These are phyloP conservation scores for Suillus cothurnatus DNA, from an alignment of 768 basidiomycete species.

Conservation along the genomic window DNA sequence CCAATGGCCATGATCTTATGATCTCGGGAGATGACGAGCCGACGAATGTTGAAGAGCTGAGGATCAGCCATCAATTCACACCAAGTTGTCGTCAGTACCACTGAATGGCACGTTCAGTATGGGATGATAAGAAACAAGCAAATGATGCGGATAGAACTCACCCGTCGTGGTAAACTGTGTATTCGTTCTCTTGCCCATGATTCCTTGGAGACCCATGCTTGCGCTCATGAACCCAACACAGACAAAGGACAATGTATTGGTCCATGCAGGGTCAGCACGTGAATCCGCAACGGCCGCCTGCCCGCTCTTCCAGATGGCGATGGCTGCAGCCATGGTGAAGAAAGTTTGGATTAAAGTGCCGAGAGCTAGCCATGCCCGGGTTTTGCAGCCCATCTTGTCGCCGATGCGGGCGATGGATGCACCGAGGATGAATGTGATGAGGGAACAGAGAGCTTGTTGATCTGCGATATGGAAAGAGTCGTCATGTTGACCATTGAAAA, in stretches of 20 bases:
- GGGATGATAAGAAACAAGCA: background rate
- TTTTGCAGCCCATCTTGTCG: slow-evolving; percentile 67
- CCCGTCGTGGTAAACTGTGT: slow-evolving; percentile 76
- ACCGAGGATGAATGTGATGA: slow-evolving; percentile 70
- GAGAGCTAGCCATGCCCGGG: slow-evolving; percentile 68
- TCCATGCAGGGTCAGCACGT: slow-evolving; percentile 68
- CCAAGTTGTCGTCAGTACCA: slow-evolving; percentile 85
- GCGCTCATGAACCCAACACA: slow-evolving; percentile 79
- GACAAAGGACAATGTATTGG: slow-evolving; percentile 60
- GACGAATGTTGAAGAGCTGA: slow-evolving; percentile 56
- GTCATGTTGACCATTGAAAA: slow-evolving; percentile 59
- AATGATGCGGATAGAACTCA: slow-evolving; percentile 34
- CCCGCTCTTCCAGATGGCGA: slow-evolving; percentile 69
- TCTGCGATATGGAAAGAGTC: slow-evolving; percentile 71
- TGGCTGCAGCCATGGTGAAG: slow-evolving; percentile 70
- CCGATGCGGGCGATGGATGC: slow-evolving; percentile 74
- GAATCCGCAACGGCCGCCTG: slow-evolving; percentile 52
- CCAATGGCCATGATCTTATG: slow-evolving; percentile 64
- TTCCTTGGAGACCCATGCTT: slow-evolving; percentile 78
- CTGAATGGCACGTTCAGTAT: slow-evolving; percentile 32
- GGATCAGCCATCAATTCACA: slow-evolving; percentile 82
- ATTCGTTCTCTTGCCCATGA: slow-evolving; percentile 74
- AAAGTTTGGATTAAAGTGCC: slow-evolving; percentile 73
- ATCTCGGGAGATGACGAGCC: slow-evolving; percentile 60
- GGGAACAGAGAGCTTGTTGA: slow-evolving; percentile 74